Evolutionary conservation across 306 rosid genomes (phyloP), one percentile per base, ranked within the genome.

Genomic region (Carpinus fangiana): DNA sequence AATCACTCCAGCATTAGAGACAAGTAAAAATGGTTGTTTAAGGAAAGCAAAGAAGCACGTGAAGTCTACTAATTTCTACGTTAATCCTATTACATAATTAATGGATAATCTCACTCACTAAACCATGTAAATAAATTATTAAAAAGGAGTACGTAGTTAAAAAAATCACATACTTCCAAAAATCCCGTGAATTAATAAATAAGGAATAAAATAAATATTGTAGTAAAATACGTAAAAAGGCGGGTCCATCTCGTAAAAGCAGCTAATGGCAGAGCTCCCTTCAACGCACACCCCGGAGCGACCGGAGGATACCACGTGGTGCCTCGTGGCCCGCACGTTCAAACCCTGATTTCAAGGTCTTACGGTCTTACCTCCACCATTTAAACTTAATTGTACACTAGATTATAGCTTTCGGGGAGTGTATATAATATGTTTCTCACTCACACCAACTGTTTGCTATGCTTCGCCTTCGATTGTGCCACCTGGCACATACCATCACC

Each of bases 321-420:
- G n/a, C 74, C 83, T 76, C 87, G 87, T 83, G 84, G 77, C 81
- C 76, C 83, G 83, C 83, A 77, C 41, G 76, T 78, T 72, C 73
- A 71, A 75, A 65, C 83, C 83, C 81, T 56, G 54, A 72, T 83
- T 83, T 75, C 79, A 36, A 86, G 81, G 79, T 2, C 79, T 17
- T 75, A 62, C 56, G 81, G 79, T 2, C 79, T 17, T 75, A 62
- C 56, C 56, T 73, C 20, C 45, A 20, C 21, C 48, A 21, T 53
- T 73, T 67, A 38, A 67, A 52, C 65, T 8, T 23, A 26, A 23
- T 0, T 17, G 3, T 12, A 23, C 62, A 81, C 62, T 46, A 50
- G 12, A 61, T 75, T 51, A 50, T 76, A 36, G 34, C 26, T 23
- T 77, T 68, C 2, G n/a, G 47, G 69, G 9, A 65, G 43, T 54